Conservation (phyloP, 768 basidiomycete species). For the Coprinopsis sp. region DNA sequence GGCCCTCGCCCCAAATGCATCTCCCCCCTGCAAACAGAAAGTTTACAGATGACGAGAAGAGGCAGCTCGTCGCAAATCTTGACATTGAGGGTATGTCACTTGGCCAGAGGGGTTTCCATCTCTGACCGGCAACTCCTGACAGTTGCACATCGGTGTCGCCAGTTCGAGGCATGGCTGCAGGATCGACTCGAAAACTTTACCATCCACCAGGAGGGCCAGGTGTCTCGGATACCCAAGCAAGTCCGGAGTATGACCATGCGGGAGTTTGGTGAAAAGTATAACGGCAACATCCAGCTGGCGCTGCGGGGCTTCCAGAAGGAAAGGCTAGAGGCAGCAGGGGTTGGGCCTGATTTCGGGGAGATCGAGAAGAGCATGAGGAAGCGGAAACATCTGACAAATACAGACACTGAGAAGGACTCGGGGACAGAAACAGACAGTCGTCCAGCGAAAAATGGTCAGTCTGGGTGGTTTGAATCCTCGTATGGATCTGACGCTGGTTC, state of each 20-base stretch:
- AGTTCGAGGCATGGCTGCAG: slow-evolving; percentile 71
- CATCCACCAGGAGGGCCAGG: slow-evolving; percentile 69
- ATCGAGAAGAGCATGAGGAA: slow-evolving; percentile 69
- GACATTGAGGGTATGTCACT: slow-evolving; percentile 65
- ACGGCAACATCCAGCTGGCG: slow-evolving; percentile 70
- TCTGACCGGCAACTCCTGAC: slow-evolving; percentile 10
- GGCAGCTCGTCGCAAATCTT: slow-evolving; percentile 69
- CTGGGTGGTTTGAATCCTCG: not conserved
- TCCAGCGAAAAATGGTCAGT: slow-evolving; percentile 57
- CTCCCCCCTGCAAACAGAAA: slow-evolving; percentile 25
- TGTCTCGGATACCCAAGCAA: slow-evolving; percentile 70
- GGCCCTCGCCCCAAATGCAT: slow-evolving; percentile 23
- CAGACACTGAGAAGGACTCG: slow-evolving; percentile 39
- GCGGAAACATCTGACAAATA: slow-evolving; percentile 71
- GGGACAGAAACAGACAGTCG: slow-evolving; percentile 31
- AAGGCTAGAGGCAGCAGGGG: slow-evolving; percentile 46
- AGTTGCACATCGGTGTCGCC: slow-evolving; percentile 73
- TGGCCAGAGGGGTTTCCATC: not conserved
- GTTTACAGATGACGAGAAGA: slow-evolving; percentile 64
- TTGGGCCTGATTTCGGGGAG: slow-evolving; percentile 45
- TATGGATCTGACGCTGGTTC: slow-evolving; percentile 1
- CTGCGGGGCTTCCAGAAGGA: slow-evolving; percentile 66
- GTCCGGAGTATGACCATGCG: slow-evolving; percentile 69
- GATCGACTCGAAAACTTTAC: slow-evolving; percentile 72
- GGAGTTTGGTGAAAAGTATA: slow-evolving; percentile 75